Conservation (phyloP, 208 protist species). For the Trypanosomatidae sp. region DNA sequence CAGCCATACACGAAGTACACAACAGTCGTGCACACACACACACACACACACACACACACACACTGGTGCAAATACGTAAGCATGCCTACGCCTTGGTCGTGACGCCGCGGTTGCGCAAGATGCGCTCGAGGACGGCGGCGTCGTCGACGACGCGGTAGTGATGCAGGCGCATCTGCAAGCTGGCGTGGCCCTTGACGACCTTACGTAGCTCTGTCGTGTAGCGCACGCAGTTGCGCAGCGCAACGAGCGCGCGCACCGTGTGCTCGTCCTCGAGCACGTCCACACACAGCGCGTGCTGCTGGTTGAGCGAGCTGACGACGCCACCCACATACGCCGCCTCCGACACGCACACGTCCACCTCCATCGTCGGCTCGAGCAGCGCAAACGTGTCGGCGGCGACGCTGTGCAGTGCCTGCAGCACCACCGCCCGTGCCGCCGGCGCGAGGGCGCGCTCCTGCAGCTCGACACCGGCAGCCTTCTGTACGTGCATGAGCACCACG, state of each 20-base stretch:
- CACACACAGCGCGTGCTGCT: slow-evolving; percentile 61
- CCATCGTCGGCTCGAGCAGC: slow-evolving; percentile 82
- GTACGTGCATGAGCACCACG: slow-evolving; percentile 38
- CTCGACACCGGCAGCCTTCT: slow-evolving; percentile 24
- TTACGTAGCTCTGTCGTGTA: slow-evolving; percentile 84
- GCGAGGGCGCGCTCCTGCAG: slow-evolving; percentile 27
- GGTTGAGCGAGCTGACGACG: slow-evolving; percentile 66
- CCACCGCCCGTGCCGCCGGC: slow-evolving; percentile 25
- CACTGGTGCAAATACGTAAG: no score
- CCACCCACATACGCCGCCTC: slow-evolving; percentile 56
- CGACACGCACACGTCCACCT: slow-evolving; percentile 72
- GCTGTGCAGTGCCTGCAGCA: slow-evolving; percentile 27
- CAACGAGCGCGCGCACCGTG: slow-evolving; percentile 57
- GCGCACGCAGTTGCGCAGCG: slow-evolving; percentile 71
- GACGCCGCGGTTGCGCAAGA: slow-evolving; percentile 70
- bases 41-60: no score
- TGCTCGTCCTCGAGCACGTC: slow-evolving; percentile 69
- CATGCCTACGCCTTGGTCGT: neutral
- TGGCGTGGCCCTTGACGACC: slow-evolving; percentile 81
- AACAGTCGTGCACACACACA: no score
- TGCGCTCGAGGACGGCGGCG: slow-evolving; percentile 47
- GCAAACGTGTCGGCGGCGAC: slow-evolving; percentile 17
- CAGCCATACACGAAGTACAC: no score
- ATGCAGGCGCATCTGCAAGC: slow-evolving; percentile 47
- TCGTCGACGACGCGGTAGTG: slow-evolving; percentile 69